Conservation (phyloP, 306 rosid genomes). For the Vigna mungo region DNA sequence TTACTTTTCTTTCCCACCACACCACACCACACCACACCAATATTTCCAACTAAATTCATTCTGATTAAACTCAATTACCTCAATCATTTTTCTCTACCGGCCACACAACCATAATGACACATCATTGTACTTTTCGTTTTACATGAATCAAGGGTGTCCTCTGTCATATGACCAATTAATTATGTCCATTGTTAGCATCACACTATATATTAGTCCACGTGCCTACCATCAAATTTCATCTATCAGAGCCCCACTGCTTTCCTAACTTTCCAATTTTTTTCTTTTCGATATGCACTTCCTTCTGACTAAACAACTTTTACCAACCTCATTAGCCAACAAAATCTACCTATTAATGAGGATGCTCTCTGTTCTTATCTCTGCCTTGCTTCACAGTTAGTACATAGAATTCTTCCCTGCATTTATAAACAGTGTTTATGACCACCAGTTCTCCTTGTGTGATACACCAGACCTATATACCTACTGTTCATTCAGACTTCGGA, state of each 20-base stretch:
- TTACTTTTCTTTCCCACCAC: neutral
- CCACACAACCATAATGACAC: slow-evolving; percentile 35
- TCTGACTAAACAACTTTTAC: slow-evolving; percentile 26
- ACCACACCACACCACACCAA: neutral
- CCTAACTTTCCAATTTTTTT: neutral
- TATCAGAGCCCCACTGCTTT: slow-evolving; percentile 39
- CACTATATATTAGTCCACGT: slow-evolving; percentile 25
- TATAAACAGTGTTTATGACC: neutral
- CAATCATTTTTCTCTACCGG: slow-evolving; percentile 36
- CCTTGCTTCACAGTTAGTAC: neutral
- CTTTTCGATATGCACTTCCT: neutral
- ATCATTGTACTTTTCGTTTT: slow-evolving; percentile 53
- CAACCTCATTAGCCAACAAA: slow-evolving; percentile 27
- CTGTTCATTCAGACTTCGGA: neutral
- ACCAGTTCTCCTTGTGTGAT: neutral
- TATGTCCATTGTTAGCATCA: slow-evolving; percentile 41
- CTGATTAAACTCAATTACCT: slow-evolving; percentile 24
- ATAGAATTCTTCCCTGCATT: neutral
- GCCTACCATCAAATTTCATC: slow-evolving; percentile 19
- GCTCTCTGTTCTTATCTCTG: neutral
- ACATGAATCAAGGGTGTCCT: slow-evolving; percentile 50
- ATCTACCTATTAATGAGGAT: neutral
- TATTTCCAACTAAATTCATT: neutral
- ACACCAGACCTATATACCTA: neutral
- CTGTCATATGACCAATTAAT: slow-evolving; percentile 35